A percentile compares a stretch with the other conserved stretches of the same genome.
phyloP scores from a whole-genome alignment of 2,329 filamentous ascomycete genomes.

The Colletotrichum sp. region DNA sequence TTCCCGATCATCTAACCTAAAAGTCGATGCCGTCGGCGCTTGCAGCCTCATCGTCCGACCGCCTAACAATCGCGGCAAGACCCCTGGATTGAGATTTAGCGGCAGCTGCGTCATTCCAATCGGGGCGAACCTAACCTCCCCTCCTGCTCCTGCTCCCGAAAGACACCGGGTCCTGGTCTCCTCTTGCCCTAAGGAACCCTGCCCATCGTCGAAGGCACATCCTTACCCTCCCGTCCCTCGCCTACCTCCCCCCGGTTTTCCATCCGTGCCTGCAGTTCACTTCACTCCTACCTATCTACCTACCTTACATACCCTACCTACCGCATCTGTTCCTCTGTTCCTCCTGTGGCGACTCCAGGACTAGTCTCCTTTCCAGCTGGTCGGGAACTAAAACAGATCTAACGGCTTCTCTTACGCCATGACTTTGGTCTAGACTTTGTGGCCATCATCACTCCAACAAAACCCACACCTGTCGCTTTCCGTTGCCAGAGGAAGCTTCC shows the following conservation, averaged over 20 bases:
- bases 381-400: constrained; percentile 6
- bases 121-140: constrained; percentile 1
- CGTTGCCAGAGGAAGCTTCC: rapidly evolving
- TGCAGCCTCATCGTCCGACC: constrained; percentile 12
- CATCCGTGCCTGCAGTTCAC: not conserved
- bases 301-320: not conserved
- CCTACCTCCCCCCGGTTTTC: not conserved
- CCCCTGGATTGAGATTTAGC: constrained; percentile 4
- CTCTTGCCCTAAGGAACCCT: constrained; percentile 6
- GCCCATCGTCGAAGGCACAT: not conserved
- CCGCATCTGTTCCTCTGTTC: not conserved
- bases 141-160: not conserved
- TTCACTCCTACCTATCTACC: not conserved
- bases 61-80: not conserved
- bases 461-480: not conserved
- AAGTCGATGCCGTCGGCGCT: constrained; percentile 7
- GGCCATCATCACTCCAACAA: not conserved
- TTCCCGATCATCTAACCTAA: constrained; percentile 9
- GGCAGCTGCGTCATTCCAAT: constrained; percentile 7
- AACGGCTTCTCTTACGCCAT: constrained; percentile 22
- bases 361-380: constrained; percentile 1
- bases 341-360: not conserved
- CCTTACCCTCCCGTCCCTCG: not conserved
- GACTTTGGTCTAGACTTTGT: constrained; percentile 7
- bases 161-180: not conserved